Percentiles rank a stretch among this genome's conserved stretches.
Conservation (phyloP, 2,329 filamentous ascomycete genomes). For the Blastomyces emzantsi region DNA sequence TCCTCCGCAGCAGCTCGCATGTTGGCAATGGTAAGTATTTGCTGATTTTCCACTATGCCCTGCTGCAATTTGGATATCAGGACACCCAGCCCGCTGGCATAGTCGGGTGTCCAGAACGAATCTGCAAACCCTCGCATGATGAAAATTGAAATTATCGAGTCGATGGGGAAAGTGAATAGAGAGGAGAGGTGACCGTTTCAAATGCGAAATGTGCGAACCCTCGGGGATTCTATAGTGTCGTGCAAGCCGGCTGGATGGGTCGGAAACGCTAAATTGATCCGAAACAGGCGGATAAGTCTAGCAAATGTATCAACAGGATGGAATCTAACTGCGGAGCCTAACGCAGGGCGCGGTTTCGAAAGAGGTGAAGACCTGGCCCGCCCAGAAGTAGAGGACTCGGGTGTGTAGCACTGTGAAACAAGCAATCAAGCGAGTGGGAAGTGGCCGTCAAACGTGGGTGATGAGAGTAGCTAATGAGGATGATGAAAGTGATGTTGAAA, state of each 20-base stretch:
- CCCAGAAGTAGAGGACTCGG: not conserved
- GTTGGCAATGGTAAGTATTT: slow-evolving; percentile 81
- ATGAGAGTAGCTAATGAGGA: not conserved
- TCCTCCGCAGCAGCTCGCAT: slow-evolving; percentile 96
- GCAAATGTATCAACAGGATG: not conserved
- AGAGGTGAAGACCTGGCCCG: not conserved
- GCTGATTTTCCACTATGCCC: slow-evolving; percentile 88
- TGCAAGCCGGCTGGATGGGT: not conserved
- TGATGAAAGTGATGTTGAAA: not conserved
- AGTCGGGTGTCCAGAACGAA: slow-evolving; percentile 97
- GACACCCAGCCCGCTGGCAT: slow-evolving; percentile 89
- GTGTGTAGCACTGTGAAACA: not conserved
- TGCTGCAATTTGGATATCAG: slow-evolving; percentile 96
- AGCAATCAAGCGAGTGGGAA: not conserved
- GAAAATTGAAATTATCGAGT: slow-evolving; percentile 10
- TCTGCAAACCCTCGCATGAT: slow-evolving; percentile 84
- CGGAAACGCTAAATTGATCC: not conserved
- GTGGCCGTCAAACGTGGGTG: not conserved
- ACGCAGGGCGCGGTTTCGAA: not conserved
- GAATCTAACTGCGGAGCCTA: not conserved
- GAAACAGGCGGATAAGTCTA: not conserved
- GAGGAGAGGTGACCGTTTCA: not conserved
- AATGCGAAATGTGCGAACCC: not conserved
- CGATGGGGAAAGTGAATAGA: not conserved
- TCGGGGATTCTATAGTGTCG: not conserved